phyloP scores from a whole-genome alignment of 2,329 filamentous ascomycete genomes.

The Penicillium digitatum region DNA sequence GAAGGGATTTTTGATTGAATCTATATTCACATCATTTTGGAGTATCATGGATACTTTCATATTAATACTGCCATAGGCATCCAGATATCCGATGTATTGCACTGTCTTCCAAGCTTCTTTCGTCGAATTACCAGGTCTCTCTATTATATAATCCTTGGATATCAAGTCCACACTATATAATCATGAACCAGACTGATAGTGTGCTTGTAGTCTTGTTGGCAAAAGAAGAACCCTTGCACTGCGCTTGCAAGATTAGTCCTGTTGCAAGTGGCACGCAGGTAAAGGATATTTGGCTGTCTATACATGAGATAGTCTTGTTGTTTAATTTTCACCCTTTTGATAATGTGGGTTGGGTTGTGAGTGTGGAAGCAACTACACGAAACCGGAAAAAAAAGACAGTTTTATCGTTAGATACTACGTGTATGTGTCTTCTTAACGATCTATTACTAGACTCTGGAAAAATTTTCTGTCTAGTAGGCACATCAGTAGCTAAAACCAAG shows the following conservation, averaged over 20 bases:
- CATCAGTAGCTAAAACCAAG: too few relatives aligned
- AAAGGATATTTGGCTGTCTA: background rate
- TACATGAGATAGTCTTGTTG: background rate
- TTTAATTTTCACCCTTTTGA: too few relatives aligned
- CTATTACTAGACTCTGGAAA: too few relatives aligned
- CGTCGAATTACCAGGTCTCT: too few relatives aligned
- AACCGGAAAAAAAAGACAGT: too few relatives aligned
- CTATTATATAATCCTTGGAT: background rate
- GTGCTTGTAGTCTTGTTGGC: background rate
- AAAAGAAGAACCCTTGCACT: background rate
- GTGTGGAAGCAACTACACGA: too few relatives aligned
- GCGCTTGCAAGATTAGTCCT: background rate
- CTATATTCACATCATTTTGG: conserved; percentile 1
- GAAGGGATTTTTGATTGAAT: conserved; percentile 14
- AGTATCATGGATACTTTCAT: background rate
- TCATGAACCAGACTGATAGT: background rate
- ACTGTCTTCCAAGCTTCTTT: background rate
- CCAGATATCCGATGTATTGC: background rate
- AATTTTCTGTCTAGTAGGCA: too few relatives aligned
- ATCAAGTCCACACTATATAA: background rate
- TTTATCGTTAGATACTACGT: too few relatives aligned
- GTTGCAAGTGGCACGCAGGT: background rate
- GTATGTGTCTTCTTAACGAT: too few relatives aligned
- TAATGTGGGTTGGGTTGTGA: too few relatives aligned
- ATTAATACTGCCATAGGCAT: background rate